Base-by-base conservation (phyloP, 805 yeast species). In the Ogataea corticis region DNA sequence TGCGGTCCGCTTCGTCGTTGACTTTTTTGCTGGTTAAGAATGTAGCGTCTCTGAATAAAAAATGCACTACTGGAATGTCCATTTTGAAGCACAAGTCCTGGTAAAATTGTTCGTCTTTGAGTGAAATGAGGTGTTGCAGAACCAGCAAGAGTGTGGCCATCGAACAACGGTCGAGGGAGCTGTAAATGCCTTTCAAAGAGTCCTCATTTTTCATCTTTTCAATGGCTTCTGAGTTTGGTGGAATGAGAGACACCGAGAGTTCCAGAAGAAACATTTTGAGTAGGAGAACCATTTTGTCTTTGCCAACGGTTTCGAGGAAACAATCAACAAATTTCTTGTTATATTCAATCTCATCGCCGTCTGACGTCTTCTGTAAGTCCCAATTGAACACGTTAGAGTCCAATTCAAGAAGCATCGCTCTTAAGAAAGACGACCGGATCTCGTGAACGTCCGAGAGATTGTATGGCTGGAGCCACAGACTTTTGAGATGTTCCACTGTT, bases 51-150 rank as follows among this genome's bases (percentile, higher is more conserved):
- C 55, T 41, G 32, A 46, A 38, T 11, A 51, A 18, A n/a, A 41
- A 40, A 35, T 51, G 55, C 14, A 49, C 30, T 6, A 51, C 15
- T 13, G 52, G 55, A 14, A 51, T 46, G 23, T 51, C 53, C 3
- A 40, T 15, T 11, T 34, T 38, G 25, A 46, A 46, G 15, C 34
- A 32, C 17, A 49, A 27, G 2, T 32, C 33, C 14, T 44, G 27
- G n/a, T 28, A 28, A 19, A 51, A 49, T 19, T 37, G 23, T 2
- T 34, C 50, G 21, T 45, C 41, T 2, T 28, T 33, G 13, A 45
- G 16, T 16, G 19, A 25, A 3, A 25, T 30, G 3, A 51, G 14
- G 11, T 45, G 25, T 3, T 30, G 40, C 10, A 51, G 19, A 3
- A 51, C 23, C 27, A 28, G 37, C 11, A 42, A 17, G 21, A 52